Evolutionary conservation across 768 basidiomycete genomes (phyloP), one percentile per base, ranked within the genome.

Genomic region (Rhodotorula kratochvilovae): DNA sequence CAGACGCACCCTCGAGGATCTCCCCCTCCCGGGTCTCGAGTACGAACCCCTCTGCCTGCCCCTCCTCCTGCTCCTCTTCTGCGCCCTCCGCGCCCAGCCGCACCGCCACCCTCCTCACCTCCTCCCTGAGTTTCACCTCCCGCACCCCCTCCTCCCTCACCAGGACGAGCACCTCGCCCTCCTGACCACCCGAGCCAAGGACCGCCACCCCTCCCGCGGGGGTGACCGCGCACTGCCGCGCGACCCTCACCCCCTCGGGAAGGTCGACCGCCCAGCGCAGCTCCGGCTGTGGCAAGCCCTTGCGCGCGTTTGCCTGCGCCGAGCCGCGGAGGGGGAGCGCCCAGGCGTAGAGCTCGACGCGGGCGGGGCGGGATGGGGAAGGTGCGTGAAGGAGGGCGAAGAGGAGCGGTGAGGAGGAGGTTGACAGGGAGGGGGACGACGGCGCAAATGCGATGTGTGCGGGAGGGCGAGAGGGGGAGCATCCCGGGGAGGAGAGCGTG

Each of bases 321-420:
- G 58, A 21, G 12, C 33, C 55, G 5, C 31, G 31, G 23, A 70
- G 61, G 1, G 58, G 43, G 25, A 85, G 2, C 87, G 91, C 51
- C 84, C 82, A 54, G 92, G 82, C 48, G 86, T 89, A 94, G 5
- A 93, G 75, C 62, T 89, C 86, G 16, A 90, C 78, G 39, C 81
- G 80, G 0, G 90, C 90, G n/a, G 82, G 81, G 68, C 88, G 86
- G 29, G 58, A 2, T 21, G 39, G 58, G 10, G 58, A 31, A 3
- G 42, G 13, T 86, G 88, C n/a, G 29, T 59, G 90, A 1, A 95
- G 82, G 4, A 87, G 76, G 17, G 85, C 88, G 15, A 76, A 57
- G 35, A 42, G 48, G 61, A 53, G 93, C 33, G 92, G 79, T 11
- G 3, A 84, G 78, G 72, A 94, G 90, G 25, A 81, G 79, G 31